Percentiles rank a stretch among this genome's conserved stretches.
Evolutionary conservation across 176 grass and related monocot genomes (phyloP).

Genomic region (Eragrostis nindensis): DNA sequence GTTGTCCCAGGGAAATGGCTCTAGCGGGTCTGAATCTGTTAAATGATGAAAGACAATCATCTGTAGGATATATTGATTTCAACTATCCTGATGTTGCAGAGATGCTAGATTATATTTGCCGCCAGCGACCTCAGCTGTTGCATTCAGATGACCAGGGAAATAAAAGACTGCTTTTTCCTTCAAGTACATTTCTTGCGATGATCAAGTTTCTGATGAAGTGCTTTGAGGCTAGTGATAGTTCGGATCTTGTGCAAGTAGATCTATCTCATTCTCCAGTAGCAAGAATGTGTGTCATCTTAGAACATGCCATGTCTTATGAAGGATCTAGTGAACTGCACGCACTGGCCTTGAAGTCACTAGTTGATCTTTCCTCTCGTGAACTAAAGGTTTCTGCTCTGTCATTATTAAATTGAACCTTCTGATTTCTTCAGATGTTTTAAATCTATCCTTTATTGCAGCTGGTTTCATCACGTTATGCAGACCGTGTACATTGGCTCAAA

Average conservation of each 20-base stretch:
- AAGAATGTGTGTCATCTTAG: conserved; percentile 73
- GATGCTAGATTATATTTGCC: conserved; percentile 78
- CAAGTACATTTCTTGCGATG: conserved; percentile 90
- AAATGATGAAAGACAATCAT: conserved; percentile 61
- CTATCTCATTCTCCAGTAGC: conserved; percentile 52
- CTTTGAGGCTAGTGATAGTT: conserved; percentile 59
- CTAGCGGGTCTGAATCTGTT: conserved; percentile 80
- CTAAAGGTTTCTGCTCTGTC: conserved; percentile 64
- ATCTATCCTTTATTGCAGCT: conserved; percentile 55
- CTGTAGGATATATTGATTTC: conserved; percentile 51
- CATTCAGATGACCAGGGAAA: conserved; percentile 57
- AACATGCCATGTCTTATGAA: conserved; percentile 89
- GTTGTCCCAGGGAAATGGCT: conserved; percentile 88
- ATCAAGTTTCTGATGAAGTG: conserved; percentile 97
- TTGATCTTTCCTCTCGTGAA: conserved; percentile 75
- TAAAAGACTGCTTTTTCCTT: conserved; percentile 63
- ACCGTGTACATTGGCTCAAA: conserved; percentile 70
- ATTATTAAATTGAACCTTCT: conserved; percentile 13
- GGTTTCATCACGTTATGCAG: conserved; percentile 71
- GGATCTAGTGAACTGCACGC: conserved; percentile 86
- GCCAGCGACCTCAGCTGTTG: conserved; percentile 68
- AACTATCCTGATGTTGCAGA: conserved; percentile 69
- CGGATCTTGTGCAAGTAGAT: conserved; percentile 40
- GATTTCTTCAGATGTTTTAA: conserved; percentile 37
- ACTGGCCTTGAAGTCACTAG: conserved; percentile 85